Percentiles rank a stretch among this genome's conserved stretches.
Evolutionary conservation across 106 monocot species (phyloP).

Genomic region (Acorus gramineus): DNA sequence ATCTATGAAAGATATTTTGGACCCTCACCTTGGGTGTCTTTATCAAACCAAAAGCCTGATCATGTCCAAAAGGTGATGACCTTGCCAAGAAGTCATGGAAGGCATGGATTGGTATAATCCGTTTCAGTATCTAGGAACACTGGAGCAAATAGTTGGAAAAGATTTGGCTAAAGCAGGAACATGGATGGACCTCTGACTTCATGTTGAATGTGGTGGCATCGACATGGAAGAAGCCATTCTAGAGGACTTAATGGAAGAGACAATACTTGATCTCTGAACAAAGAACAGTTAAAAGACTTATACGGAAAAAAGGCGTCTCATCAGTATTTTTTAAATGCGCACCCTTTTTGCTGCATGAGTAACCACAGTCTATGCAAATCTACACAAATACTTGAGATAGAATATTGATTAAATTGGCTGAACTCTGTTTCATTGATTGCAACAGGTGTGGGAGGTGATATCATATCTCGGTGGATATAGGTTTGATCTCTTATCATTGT

Average conservation of each 20-base stretch:
- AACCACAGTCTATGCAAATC: no score
- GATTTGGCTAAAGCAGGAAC: conserved; percentile 27
- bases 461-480: no score
- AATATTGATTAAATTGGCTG: no score
- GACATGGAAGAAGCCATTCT: conserved; percentile 39
- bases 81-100: conserved; percentile 36
- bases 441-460: no score
- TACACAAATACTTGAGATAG: no score
- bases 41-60: conserved; percentile 13
- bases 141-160: conserved; percentile 51
- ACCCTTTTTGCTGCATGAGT: no score
- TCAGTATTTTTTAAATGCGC: no score
- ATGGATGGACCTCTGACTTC: conserved; percentile 51
- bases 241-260: conserved; percentile 63
- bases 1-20: conserved; percentile 30
- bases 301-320: no score
- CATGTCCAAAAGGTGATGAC: conserved; percentile 22
- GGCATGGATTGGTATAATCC: conserved; percentile 24
- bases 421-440: no score
- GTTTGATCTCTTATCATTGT: no score
- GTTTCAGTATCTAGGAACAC: conserved; percentile 21
- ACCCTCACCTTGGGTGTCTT: conserved; percentile 31
- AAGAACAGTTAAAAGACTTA: background rate
- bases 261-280: conserved; percentile 46
- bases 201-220: conserved; percentile 23